Evolutionary conservation across 2,329 filamentous ascomycete species (phyloP).

Genomic region (Stylonectria norvegica): DNA sequence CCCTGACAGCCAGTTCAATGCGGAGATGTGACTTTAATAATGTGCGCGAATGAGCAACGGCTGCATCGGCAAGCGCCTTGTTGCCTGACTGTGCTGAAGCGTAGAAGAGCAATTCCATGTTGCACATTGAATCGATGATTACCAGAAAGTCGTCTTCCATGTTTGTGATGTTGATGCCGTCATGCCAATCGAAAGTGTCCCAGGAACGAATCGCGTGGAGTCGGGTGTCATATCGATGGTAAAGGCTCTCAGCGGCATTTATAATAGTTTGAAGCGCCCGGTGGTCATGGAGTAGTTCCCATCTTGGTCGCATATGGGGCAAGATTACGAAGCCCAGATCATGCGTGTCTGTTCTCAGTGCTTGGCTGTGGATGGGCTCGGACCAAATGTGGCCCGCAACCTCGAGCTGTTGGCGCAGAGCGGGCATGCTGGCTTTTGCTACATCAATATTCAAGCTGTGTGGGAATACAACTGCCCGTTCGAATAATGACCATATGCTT

Average conservation of each 20-base stretch:
- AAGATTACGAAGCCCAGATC: constrained; percentile 54
- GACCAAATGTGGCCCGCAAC: constrained; percentile 12
- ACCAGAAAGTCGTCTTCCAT: constrained; percentile 36
- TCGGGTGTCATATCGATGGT: constrained; percentile 39
- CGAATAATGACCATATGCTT: no score
- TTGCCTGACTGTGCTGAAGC: constrained; percentile 29
- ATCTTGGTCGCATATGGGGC: constrained; percentile 45
- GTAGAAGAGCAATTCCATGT: constrained; percentile 38
- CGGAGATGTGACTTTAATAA: neutral
- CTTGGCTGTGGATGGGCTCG: constrained; percentile 11
- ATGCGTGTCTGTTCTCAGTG: constrained; percentile 46
- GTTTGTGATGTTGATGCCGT: constrained; percentile 31
- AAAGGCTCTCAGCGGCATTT: constrained; percentile 42
- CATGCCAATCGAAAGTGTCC: constrained; percentile 37
- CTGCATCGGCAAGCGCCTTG: neutral
- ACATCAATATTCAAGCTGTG: no score
- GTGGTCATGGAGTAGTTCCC: constrained; percentile 41
- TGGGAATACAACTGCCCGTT: no score
- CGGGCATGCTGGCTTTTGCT: no score
- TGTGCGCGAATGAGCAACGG: neutral
- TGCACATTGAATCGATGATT: constrained; percentile 43
- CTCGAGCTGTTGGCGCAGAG: constrained; percentile 6
- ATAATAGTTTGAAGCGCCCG: constrained; percentile 39
- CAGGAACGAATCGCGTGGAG: constrained; percentile 49
- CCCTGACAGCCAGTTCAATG: neutral